These are phyloP conservation scores for Fraxinus ornus DNA, from an alignment of 305 asterid genomes.

Conservation along the genomic window DNA sequence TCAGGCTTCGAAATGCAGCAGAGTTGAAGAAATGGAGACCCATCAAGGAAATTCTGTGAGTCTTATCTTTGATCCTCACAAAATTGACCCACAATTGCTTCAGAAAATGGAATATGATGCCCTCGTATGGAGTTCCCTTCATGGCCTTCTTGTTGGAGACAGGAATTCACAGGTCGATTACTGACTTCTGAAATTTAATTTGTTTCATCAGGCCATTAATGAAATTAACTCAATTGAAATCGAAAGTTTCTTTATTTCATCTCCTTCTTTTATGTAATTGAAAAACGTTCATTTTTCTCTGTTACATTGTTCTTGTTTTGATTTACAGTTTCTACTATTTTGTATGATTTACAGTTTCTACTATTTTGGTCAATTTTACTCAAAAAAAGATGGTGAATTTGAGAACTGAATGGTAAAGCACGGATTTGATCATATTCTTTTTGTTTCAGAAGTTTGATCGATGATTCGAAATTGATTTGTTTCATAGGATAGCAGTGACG, in stretches of 20 bases:
- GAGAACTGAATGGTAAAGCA: neutral
- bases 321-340: neutral
- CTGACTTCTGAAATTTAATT: neutral
- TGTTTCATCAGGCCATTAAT: neutral
- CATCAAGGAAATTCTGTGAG: constrained; percentile 23
- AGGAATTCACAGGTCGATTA: constrained; percentile 59
- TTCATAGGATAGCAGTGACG: neutral
- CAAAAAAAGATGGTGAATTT: neutral
- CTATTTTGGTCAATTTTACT: neutral
- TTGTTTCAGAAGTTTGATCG: neutral
- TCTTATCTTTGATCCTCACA: constrained; percentile 59
- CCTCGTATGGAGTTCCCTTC: constrained; percentile 83
- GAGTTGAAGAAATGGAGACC: constrained; percentile 26
- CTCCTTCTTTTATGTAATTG: neutral
- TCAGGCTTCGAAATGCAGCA: constrained; percentile 37
- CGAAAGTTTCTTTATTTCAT: neutral
- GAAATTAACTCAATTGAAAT: neutral
- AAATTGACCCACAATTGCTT: constrained; percentile 50
- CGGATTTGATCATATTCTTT: neutral
- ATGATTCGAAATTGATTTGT: neutral
- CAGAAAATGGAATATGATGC: constrained; percentile 68
- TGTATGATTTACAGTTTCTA: too few species aligned
- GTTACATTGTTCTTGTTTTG: neutral
- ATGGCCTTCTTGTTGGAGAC: constrained; percentile 87
- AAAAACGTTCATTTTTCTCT: neutral